These are phyloP conservation scores for Gynochthodes officinalis DNA, from an alignment of 257 asterid species.

Conservation along the genomic window DNA sequence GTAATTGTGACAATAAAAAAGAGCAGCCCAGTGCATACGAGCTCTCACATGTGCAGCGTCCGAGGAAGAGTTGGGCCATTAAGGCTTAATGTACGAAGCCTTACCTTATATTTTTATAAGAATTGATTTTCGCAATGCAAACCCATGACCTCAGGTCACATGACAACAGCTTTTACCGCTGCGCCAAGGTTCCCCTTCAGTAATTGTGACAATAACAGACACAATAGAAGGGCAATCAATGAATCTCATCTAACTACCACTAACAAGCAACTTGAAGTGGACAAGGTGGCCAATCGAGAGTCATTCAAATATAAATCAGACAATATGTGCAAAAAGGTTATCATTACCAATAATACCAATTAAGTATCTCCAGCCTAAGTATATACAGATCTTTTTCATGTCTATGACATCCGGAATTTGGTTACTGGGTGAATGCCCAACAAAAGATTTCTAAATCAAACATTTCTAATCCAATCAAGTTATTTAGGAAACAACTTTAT, in stretches of 20 bases:
- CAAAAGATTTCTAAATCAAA: neutral
- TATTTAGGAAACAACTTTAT: too few species aligned
- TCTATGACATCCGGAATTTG: neutral
- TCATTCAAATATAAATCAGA: neutral
- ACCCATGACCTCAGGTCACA: too few species aligned
- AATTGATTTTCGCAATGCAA: too few species aligned
- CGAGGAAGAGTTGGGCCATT: too few species aligned
- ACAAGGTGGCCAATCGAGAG: neutral
- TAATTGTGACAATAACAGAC: neutral
- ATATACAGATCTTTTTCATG: neutral
- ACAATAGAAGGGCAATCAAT: neutral
- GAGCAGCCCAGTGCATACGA: too few species aligned
- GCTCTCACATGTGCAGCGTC: too few species aligned
- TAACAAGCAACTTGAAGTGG: neutral
- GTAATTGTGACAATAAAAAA: neutral
- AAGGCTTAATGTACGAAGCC: too few species aligned
- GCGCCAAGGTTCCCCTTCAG: too few species aligned
- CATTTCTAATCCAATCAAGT: too few species aligned
- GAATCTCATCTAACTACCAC: neutral
- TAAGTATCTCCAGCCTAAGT: neutral
- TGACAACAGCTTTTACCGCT: too few species aligned
- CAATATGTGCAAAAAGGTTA: neutral
- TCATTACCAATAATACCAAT: neutral
- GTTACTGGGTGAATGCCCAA: neutral
- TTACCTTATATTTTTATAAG: too few species aligned